Evolutionary conservation across 164 flowering plant species (phyloP), one percentile per base, ranked within the genome.

Genomic region (Berberis vulgaris): DNA sequence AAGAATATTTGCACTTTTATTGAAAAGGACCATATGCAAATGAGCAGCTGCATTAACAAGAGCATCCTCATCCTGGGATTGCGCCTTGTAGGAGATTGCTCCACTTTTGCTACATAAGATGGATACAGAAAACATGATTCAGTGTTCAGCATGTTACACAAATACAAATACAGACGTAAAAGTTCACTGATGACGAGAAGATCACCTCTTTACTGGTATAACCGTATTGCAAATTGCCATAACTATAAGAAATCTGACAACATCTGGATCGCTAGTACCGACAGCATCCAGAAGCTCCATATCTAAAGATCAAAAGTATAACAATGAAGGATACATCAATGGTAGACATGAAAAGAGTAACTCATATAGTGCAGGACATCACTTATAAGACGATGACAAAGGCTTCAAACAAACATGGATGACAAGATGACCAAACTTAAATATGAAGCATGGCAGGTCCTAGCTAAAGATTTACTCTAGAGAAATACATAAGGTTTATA

Each of bases 31-130:
- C 97, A 95, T 84, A 72, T 91, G 80, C 82, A 95, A 73, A 65
- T 67, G 62, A 65, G 97, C 91, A 68, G 97, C 97, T 70, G 97
- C 99, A 56, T 79, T 81, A 62, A 95, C 99, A 76, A 95, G 93
- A 67, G 99, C 99, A 78, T 95, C 99, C 81, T 95, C 99, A 80
- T 95, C 99, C 82, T 95, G 99, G 59, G 99, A 95, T 73, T 89
- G 97, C 46, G 97, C 96, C 79, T 91, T 91, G 68, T 89, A 95
- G 43, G 74, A 65, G 68, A 89, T 78, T 11, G 72, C 71, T 63
- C 97, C 97, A 78, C 66, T 77, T 78, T 89, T 86, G 79, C 97
- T 95, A 61, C 60, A 71, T 26, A 66, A 1, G 65, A 49, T 11
- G 53, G 60, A 69, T 68, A 43, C 62, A 45, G 61, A 3, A 13